Base-by-base conservation (phyloP, 495 filamentous ascomycete genomes). In the Penicillium simplicissimum region DNA sequence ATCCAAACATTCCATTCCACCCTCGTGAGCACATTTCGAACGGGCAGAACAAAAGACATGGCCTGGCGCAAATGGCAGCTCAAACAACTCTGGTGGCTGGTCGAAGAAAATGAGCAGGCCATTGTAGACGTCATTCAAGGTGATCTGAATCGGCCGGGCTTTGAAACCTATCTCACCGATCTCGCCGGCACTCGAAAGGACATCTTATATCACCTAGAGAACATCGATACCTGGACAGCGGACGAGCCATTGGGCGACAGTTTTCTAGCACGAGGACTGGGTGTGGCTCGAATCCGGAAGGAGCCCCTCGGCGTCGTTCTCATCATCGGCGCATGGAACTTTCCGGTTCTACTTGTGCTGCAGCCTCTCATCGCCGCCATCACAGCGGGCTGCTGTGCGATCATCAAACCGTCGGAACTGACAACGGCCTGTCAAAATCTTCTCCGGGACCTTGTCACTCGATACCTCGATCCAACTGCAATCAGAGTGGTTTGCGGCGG, bases 241-340 rank as follows among this genome's bases (percentile, higher is more conserved):
- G 40, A 42, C 8, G 40, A 42, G 40, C 40, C 40, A 17, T 8
- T 42, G 40, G 40, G 40, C 8, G 40, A 42, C 8, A 42, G 40
- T 42, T 42, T 42, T 10, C 8, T 42, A 2, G n/a, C 40, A 42
- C 8, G 8, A 42, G n/a, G n/a, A 42, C 40, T 42, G 1, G 40
- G 40, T 19, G n/a, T 42, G 40, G 40, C 40, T 17, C 40, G n/a
- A 19, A 42, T 42, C 8, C 40, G n/a, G 17, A 42, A 42, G 17
- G 40, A 42, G 40, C 40, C 40, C 10, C 40, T 42, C 6, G 40
- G 92, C 25, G 68, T 85, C 8, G 83, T 90, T 0, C 77, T 96
- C 36, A 85, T 96, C 67, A 92, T 96, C 68, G 92, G 91, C 71
- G 82, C 90, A 36, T 96, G 88, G 80, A 96, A 96, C 77, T 93